A percentile compares a stretch with the other conserved stretches of the same genome.
These are phyloP conservation scores for Lentinus brumalis DNA, from an alignment of 768 basidiomycete species.

Conservation along the genomic window DNA sequence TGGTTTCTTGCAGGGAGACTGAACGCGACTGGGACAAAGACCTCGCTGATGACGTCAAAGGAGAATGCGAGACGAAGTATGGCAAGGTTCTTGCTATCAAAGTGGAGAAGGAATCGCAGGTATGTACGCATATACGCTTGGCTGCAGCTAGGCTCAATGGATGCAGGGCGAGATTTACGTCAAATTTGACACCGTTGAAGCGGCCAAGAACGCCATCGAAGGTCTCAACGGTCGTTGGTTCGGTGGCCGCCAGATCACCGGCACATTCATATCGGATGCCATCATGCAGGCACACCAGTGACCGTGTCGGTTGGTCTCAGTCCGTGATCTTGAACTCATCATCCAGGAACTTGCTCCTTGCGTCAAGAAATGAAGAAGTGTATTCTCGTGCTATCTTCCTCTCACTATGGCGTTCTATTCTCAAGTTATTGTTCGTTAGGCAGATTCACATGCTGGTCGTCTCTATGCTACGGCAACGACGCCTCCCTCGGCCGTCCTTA, in stretches of 20 bases:
- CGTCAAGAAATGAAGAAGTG: slow-evolving; percentile 20
- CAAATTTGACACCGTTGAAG: slow-evolving; percentile 80
- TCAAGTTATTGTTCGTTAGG: slow-evolving; percentile 24
- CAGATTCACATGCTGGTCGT: slow-evolving; percentile 22
- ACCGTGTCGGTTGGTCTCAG: slow-evolving; percentile 9
- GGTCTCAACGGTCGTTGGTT: slow-evolving; percentile 98
- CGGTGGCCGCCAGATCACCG: slow-evolving; percentile 86
- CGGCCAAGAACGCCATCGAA: slow-evolving; percentile 81
- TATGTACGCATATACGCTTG: slow-evolving; percentile 37
- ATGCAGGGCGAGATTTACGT: slow-evolving; percentile 94
- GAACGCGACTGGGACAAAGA: slow-evolving; percentile 97
- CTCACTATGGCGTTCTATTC: slow-evolving; percentile 19
- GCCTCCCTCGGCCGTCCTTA: slow-evolving; percentile 5
- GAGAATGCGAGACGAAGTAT: slow-evolving; percentile 90
- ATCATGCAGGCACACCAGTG: slow-evolving; percentile 92
- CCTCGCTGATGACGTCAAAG: slow-evolving; percentile 93
- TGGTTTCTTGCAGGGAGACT: slow-evolving; percentile 67
- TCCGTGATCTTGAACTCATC: not conserved
- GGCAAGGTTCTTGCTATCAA: slow-evolving; percentile 87
- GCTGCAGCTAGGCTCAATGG: not conserved
- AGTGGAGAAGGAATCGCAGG: slow-evolving; percentile 92
- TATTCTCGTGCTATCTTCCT: slow-evolving; percentile 19
- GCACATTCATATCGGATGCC: slow-evolving; percentile 88
- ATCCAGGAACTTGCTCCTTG: not conserved
- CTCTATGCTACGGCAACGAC: not conserved